A percentile compares a stretch with the other conserved stretches of the same genome.
These are phyloP conservation scores for Bryum argenteum DNA, from an alignment of 225 moss, liverwort and hornwort species.

Conservation along the genomic window DNA sequence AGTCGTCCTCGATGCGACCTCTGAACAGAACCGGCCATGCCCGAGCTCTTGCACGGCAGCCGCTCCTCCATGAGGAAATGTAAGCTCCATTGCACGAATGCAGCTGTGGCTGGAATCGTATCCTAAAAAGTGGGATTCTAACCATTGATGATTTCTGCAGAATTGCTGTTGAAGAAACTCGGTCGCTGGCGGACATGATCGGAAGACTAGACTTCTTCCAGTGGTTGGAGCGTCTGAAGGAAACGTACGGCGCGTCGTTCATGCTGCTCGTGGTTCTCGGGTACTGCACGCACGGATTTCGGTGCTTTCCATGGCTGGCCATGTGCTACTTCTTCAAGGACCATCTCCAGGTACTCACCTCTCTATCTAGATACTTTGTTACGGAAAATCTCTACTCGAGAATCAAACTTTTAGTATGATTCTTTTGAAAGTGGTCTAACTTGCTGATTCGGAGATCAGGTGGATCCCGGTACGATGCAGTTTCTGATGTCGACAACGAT, in stretches of 20 bases:
- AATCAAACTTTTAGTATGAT: no score
- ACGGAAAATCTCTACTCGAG: not conserved
- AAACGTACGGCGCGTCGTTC: conserved; percentile 72
- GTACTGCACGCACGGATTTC: conserved; percentile 81
- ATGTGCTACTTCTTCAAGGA: conserved; percentile 80
- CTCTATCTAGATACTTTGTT: no score
- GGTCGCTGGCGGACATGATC: not conserved
- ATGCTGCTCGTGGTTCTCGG: conserved; percentile 68
- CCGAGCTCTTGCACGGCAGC: conserved; percentile 29
- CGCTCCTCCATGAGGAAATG: conserved; percentile 7
- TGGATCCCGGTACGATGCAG: conserved; percentile 86
- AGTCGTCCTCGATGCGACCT: conserved; percentile 36
- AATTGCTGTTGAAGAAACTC: not conserved
- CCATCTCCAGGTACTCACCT: conserved; percentile 49
- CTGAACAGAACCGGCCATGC: conserved; percentile 20
- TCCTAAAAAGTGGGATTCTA: not conserved
- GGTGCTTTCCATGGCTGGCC: conserved; percentile 89
- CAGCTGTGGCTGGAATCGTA: not conserved
- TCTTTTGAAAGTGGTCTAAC: no score
- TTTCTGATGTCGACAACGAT: conserved; percentile 79
- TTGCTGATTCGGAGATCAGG: conserved; percentile 30
- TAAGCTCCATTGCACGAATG: not conserved
- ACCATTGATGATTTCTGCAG: not conserved
- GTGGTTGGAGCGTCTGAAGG: conserved; percentile 57
- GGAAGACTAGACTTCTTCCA: conserved; percentile 35